Conservation (phyloP, 2,329 filamentous ascomycete species). For the Alternaria sp. region DNA sequence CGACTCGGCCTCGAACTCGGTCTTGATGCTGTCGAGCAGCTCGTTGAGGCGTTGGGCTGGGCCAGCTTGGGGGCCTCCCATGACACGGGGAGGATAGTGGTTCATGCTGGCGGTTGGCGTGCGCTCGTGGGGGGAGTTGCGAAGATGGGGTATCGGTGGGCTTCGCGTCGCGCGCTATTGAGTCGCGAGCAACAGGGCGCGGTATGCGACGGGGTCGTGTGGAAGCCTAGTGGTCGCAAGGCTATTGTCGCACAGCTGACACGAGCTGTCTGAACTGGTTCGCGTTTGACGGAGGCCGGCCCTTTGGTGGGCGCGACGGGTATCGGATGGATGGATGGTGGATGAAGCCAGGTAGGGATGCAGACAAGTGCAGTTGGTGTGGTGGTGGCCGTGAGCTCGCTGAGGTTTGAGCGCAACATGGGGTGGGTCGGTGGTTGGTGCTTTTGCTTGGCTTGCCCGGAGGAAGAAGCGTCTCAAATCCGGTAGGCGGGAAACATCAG, state of each 20-base stretch:
- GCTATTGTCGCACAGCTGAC: constrained; percentile 34
- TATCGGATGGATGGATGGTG: constrained; percentile 29
- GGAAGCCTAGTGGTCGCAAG: constrained; percentile 24
- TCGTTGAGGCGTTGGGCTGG: constrained; percentile 84
- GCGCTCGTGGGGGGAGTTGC: constrained; percentile 5
- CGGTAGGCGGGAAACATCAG: constrained; percentile 14
- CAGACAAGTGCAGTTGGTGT: constrained; percentile 25
- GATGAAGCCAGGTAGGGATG: constrained; percentile 12
- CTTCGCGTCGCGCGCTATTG: constrained; percentile 17
- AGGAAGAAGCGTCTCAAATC: constrained; percentile 20
- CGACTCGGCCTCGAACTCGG: constrained; percentile 87
- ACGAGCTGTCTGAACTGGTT: constrained; percentile 16
- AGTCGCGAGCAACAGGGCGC: constrained; percentile 17
- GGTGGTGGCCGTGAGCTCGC: constrained; percentile 20
- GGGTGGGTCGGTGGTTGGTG: constrained; percentile 28
- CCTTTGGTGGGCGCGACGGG: constrained; percentile 38
- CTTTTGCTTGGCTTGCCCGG: constrained; percentile 24
- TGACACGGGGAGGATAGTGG: constrained; percentile 81
- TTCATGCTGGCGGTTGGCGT: constrained; percentile 63
- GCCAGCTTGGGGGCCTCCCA: constrained; percentile 65
- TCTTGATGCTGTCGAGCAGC: constrained; percentile 87
- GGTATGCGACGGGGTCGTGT: constrained; percentile 30
- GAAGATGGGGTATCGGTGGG: constrained; percentile 5
- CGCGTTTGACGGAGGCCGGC: constrained; percentile 25
- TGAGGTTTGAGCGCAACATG: constrained; percentile 30